phyloP scores from a whole-genome alignment of 495 filamentous ascomycete genomes.

The Hyaloscypha bicolor region DNA sequence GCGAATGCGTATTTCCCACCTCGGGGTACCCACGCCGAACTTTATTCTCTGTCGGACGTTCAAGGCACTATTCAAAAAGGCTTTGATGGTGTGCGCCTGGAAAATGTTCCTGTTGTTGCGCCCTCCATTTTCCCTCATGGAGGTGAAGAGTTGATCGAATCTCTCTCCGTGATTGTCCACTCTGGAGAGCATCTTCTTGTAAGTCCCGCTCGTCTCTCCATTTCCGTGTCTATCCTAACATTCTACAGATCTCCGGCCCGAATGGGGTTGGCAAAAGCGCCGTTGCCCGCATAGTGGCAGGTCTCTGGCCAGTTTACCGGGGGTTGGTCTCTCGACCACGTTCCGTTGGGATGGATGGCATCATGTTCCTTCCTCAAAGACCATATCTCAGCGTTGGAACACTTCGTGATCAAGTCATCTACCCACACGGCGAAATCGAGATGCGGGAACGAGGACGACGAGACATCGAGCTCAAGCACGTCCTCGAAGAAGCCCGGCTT shows the following conservation, averaged over 20 bases:
- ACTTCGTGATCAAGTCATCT: constrained; percentile 95
- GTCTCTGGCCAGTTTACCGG: constrained; percentile 95
- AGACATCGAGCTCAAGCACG: constrained; percentile 71
- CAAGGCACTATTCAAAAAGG: constrained; percentile 92
- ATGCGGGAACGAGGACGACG: constrained; percentile 80
- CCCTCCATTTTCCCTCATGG: constrained; percentile 81
- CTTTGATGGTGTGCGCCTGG: constrained; percentile 91
- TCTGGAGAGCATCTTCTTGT: constrained; percentile 86
- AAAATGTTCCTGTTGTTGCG: constrained; percentile 91
- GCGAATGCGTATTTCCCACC: constrained; percentile 80
- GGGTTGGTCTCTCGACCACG: constrained; percentile 84
- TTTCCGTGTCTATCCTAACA: constrained; percentile 6
- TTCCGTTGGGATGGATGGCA: constrained; percentile 77
- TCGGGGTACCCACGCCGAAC: constrained; percentile 69
- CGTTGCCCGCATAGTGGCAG: constrained; percentile 85
- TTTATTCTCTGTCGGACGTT: constrained; percentile 85
- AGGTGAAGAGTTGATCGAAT: constrained; percentile 89
- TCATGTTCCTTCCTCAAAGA: constrained; percentile 97
- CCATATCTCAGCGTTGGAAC: constrained; percentile 96
- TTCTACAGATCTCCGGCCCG: constrained; percentile 73
- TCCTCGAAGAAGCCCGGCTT: constrained; percentile 80
- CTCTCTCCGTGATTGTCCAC: constrained; percentile 82
- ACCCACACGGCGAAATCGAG: constrained; percentile 91
- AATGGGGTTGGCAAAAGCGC: constrained; percentile 95
- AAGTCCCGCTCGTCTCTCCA: constrained; percentile 18